Evolutionary conservation across 768 basidiomycete species (phyloP).

Genomic region (Lentinula edodes): DNA sequence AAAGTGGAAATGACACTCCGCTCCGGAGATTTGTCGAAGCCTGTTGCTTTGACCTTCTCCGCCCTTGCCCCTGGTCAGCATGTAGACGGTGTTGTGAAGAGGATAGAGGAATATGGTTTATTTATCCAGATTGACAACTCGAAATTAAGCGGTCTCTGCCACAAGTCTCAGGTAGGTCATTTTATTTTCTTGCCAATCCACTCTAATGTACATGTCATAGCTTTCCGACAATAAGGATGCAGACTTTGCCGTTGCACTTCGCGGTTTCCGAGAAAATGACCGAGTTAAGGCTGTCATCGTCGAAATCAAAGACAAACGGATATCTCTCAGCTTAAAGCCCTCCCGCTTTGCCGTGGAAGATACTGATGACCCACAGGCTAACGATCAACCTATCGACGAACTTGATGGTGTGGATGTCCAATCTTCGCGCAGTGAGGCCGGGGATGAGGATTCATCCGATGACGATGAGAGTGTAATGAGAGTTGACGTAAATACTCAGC

Average conservation of each 20-base stretch:
- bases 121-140: constrained; percentile 88
- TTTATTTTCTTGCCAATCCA: background rate
- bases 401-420: background rate
- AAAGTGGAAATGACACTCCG: constrained; percentile 92
- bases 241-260: constrained; percentile 72
- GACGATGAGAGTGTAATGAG: constrained; percentile 32
- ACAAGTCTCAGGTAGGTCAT: constrained; percentile 75
- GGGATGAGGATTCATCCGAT: constrained; percentile 13
- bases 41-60: constrained; percentile 33
- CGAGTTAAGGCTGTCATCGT: constrained; percentile 74
- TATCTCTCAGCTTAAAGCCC: constrained; percentile 85
- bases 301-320: constrained; percentile 68
- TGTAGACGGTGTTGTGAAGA: constrained; percentile 72
- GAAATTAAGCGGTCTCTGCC: constrained; percentile 85
- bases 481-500: constrained; percentile 34
- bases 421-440: background rate
- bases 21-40: constrained; percentile 47
- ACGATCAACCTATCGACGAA: constrained; percentile 13
- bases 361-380: constrained; percentile 15
- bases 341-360: constrained; percentile 71
- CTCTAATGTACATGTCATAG: constrained; percentile 31
- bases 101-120: constrained; percentile 84
- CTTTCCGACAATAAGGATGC: constrained; percentile 84
- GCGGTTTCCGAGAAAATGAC: constrained; percentile 83
- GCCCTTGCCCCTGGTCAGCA: constrained; percentile 79